Base-by-base conservation (phyloP, 176 grass and related monocot species). In the Ampelocalamus luodianensis region DNA sequence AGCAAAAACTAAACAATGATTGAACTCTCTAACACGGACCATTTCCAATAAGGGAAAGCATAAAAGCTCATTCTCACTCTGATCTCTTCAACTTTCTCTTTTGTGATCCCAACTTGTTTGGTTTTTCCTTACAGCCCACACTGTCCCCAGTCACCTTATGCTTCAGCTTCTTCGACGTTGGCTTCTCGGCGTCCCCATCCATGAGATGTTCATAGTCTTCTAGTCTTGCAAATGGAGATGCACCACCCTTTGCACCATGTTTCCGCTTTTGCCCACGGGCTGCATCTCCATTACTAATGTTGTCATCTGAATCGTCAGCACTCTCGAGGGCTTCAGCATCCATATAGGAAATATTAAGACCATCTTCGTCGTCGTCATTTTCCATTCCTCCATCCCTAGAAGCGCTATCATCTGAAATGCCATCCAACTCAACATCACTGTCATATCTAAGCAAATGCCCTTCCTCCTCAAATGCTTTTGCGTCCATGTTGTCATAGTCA, bases 401-500 rank as follows among this genome's bases (percentile, higher is more conserved):
- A 4, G 12, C 6, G 42, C 66, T 49, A 18, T 77, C 76, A 58
- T 90, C 66, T 68, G 51, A 78, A 86, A 83, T 63, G 87, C 16
- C 67, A 83, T 42, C 76, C 63, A 90, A 59, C 16, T 92, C 96
- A 79, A 46, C 83, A 89, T 95, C 96, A 71, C 76, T 90, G 50
- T 53, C 96, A 83, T 93, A 80, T 90, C 74, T 87, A 87, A 98
- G 91, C 45, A 98, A 86, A 83, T 93, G 91, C 29, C 86, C 86
- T 50, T 98, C 96, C 75, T 98, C 96, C 78, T 95, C 93, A 68
- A 82, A 90, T 23, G 91, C 89, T 61, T 91, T 64, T 26, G 74
- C 81, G 58, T 98, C 93, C 51, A 98, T 88, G 88, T 94, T 84
- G 20, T 98, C 93, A 34, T 98, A 98, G 85, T 95, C 89, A 65